Conservation (phyloP, 768 basidiomycete species). For the Pleurotus giganteus region DNA sequence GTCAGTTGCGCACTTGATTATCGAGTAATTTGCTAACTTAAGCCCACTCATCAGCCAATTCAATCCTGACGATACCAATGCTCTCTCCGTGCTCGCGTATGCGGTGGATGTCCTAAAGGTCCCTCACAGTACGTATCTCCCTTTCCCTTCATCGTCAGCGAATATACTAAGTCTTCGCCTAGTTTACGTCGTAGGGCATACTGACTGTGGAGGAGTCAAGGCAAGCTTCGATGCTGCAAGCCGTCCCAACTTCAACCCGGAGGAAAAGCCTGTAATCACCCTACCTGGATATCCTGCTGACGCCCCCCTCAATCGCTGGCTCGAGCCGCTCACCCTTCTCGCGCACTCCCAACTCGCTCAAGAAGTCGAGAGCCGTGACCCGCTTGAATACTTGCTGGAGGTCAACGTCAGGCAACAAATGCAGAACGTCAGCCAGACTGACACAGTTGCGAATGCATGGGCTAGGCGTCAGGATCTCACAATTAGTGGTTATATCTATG, state of each 20-base stretch:
- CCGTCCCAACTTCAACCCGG: too few species aligned
- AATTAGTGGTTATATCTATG: neutral
- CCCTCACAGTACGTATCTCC: conserved; percentile 64
- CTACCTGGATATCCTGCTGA: conserved; percentile 29
- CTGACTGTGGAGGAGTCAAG: conserved; percentile 74
- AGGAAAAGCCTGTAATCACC: neutral
- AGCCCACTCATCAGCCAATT: neutral
- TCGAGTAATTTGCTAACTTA: neutral
- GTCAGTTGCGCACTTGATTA: conserved; percentile 35
- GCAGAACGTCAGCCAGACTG: neutral
- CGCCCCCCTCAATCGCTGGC: conserved; percentile 65
- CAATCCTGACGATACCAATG: conserved; percentile 56
- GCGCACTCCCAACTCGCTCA: conserved; percentile 19
- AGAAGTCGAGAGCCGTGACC: neutral
- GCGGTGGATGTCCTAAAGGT: conserved; percentile 71
- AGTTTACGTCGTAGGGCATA: conserved; percentile 86
- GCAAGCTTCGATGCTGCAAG: conserved; percentile 35
- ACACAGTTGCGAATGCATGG: neutral
- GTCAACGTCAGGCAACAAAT: neutral
- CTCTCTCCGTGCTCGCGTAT: conserved; percentile 69
- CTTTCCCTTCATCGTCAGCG: conserved; percentile 12
- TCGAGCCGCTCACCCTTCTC: conserved; percentile 62
- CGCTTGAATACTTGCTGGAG: neutral
- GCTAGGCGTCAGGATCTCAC: neutral
- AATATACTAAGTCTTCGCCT: conserved; percentile 11